Base-by-base conservation (phyloP, 225 moss, liverwort and hornwort genomes). In the Physcomitrellopsis africana region DNA sequence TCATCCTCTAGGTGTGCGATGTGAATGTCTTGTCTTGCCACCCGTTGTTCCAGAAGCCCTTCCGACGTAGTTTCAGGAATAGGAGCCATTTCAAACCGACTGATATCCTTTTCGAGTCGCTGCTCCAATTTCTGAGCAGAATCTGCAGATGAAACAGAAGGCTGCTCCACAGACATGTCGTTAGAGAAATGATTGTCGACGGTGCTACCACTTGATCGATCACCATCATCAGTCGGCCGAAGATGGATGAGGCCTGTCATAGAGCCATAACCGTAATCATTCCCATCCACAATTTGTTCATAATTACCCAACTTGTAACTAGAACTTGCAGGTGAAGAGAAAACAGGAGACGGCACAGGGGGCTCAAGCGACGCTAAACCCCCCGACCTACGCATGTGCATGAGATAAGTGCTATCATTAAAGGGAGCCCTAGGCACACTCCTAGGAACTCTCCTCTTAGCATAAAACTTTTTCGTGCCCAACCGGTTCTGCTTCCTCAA, bases 181-280 rank as follows among this genome's bases (percentile, higher is more conserved):
- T 78, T 65, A 52, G 3, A 69, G 67, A 3, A 44, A 17, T 17
- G 24, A 27, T 75, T 66, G 45, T 57, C 53, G 26, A n/a, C 9
- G 14, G 49, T 60, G 32, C 72, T 78, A 59, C 7, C 5, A 0
- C 37, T 83, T 24, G 54, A 71, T 73, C 65, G 76, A 19, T 81
- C 80, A 53, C 63, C 70, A 59, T 81, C 80, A 0, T 58, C 45
- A 6, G 74, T 7, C 0, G 82, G 56, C 2, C 90, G 80, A 53
- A 90, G 76, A 24, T 88, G 73, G 26, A 92, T 89, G 8, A 92
- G 58, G 42, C 92, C 85, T 80, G 76, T 89, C 86, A 92, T 92
- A 16, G 90, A 92, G 56, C 86, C 86, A 73, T 90, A 92, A 76
- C 86, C 88, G 44, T 86, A 77, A 72, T 68, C 77, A 68, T 70